Conservation (phyloP, 1,284 basidiomycete species). For the Moesziomyces sp. region DNA sequence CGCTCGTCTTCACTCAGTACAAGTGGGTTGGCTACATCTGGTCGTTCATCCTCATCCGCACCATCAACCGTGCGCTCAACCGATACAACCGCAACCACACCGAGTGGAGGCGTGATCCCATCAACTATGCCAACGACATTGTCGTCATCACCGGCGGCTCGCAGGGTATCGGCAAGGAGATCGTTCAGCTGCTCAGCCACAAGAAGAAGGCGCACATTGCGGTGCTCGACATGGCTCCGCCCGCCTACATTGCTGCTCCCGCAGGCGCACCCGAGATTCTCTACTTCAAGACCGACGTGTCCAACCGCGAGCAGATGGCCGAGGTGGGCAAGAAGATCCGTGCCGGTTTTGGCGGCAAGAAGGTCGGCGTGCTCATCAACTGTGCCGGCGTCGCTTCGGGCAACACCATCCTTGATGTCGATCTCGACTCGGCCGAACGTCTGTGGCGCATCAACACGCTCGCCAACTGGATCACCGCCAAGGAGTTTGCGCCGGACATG, state of each 20-base stretch:
- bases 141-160: constrained; percentile 66
- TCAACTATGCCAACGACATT: constrained; percentile 60
- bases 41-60: constrained; percentile 51
- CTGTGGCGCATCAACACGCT: constrained; percentile 64
- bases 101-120: constrained; percentile 48
- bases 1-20: constrained; percentile 52
- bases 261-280: constrained; percentile 62
- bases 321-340: constrained; percentile 55
- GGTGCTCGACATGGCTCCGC: constrained; percentile 63
- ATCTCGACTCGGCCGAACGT: constrained; percentile 40
- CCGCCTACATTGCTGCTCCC: constrained; percentile 58
- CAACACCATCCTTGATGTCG: constrained; percentile 56
- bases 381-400: constrained; percentile 64
- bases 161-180: constrained; percentile 64
- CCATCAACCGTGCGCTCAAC: constrained; percentile 52
- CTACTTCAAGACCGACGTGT: constrained; percentile 65
- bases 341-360: constrained; percentile 43
- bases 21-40: constrained; percentile 54
- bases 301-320: constrained; percentile 53
- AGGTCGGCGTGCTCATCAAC: constrained; percentile 59
- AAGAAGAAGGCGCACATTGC: constrained; percentile 57
- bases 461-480: constrained; percentile 57
- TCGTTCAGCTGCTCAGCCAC: constrained; percentile 60
- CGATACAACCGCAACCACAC: constrained; percentile 58
- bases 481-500: constrained; percentile 65